A percentile compares a stretch with the other conserved stretches of the same genome.
Evolutionary conservation across 2,329 filamentous ascomycete genomes (phyloP).

Genomic region (Penicillium sp.): DNA sequence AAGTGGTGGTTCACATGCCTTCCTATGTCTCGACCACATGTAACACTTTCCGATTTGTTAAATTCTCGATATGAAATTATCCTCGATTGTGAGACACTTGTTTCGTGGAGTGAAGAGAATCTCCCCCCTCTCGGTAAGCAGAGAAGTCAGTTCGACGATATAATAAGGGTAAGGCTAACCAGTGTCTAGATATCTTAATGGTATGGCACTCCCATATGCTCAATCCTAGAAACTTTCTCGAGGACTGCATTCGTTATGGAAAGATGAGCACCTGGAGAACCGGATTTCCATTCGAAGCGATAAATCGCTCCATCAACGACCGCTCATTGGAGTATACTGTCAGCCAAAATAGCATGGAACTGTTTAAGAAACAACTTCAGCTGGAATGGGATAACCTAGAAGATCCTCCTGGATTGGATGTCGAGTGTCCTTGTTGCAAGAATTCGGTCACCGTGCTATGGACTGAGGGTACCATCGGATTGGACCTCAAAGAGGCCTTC

Average conservation of each 20-base stretch:
- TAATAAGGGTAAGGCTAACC: neutral
- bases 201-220: constrained; percentile 30
- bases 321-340: constrained; percentile 21
- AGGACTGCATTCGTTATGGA: constrained; percentile 29
- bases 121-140: constrained; percentile 27
- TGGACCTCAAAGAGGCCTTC: constrained; percentile 23
- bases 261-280: constrained; percentile 27
- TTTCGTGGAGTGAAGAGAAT: constrained; percentile 19
- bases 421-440: constrained; percentile 62
- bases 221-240: constrained; percentile 26
- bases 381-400: constrained; percentile 63
- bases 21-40: constrained; percentile 16
- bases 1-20: constrained; percentile 56
- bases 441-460: constrained; percentile 55
- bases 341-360: constrained; percentile 13
- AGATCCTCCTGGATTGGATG: constrained; percentile 52
- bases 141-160: too few species aligned
- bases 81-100: constrained; percentile 8
- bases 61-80: constrained; percentile 15
- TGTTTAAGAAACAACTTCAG: constrained; percentile 22
- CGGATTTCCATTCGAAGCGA: constrained; percentile 24
- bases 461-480: constrained; percentile 51
- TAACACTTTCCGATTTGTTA: constrained; percentile 17
- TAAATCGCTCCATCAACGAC: constrained; percentile 24
- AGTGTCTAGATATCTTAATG: constrained; percentile 28